These are phyloP conservation scores for Polygonum maritimum DNA, from an alignment of 148 eudicot genomes.

Conservation along the genomic window DNA sequence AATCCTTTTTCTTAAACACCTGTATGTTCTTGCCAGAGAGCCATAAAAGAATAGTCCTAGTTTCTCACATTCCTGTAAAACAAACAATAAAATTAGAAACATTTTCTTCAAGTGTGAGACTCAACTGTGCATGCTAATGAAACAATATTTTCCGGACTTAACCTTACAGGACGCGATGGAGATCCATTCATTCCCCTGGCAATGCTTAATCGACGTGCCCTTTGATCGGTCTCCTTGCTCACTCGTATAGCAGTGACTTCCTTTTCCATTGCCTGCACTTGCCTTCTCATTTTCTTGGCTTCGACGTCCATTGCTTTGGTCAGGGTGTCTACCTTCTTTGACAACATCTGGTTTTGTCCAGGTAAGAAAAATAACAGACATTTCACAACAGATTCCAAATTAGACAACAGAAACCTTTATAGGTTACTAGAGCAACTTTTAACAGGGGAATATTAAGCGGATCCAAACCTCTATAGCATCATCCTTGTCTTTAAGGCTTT, in stretches of 20 bases:
- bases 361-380: background rate
- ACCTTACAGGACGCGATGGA: constrained; percentile 47
- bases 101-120: background rate
- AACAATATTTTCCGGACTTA: constrained; percentile 5
- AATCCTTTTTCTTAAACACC: background rate
- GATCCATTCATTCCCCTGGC: constrained; percentile 45
- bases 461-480: constrained; percentile 77
- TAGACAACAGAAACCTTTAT: background rate
- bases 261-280: constrained; percentile 78
- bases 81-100: background rate
- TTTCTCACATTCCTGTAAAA: constrained; percentile 42
- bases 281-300: constrained; percentile 77
- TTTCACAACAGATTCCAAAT: background rate
- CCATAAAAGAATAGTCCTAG: constrained; percentile 12
- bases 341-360: constrained; percentile 40
- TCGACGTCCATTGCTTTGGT: constrained; percentile 90
- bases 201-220: constrained; percentile 39
- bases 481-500: constrained; percentile 67
- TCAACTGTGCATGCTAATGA: background rate
- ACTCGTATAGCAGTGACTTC: constrained; percentile 60
- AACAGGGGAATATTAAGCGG: background rate
- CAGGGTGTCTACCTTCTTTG: constrained; percentile 82
- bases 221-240: constrained; percentile 55
- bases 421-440: no score
- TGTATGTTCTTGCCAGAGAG: background rate